Base-by-base conservation (phyloP, 1,284 basidiomycete genomes). In the Irpex sp. region DNA sequence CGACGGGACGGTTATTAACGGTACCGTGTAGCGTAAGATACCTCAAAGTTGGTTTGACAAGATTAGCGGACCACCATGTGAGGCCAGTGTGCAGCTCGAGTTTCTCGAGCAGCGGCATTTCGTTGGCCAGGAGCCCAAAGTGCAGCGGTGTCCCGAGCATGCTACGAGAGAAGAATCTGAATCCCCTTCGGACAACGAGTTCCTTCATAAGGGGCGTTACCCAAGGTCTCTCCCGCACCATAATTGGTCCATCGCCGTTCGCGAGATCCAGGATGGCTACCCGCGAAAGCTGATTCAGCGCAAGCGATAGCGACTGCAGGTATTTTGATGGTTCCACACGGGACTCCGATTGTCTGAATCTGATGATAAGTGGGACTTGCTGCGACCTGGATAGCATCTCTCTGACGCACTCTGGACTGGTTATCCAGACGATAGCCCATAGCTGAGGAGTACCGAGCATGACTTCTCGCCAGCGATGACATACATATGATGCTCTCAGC, bases 391-490 rank as follows among this genome's bases (percentile, higher is more conserved):
- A 13, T 15, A 49, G 45, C 45, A 49, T 49, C 45, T 32, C 32
- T 32, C 32, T 32, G 32, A 32, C 32, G 32, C 32, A 32, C 32
- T 32, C 32, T 32, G 32, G 32, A 32, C 38, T 6, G 10, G 38
- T 10, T 6, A 45, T 15, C 32, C 43, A 71, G n/a, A 72, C 67
- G 7, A 32, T 66, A 5, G 59, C 7, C 71, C 71, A 72, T 15
- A 72, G 66, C 13, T 20, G 6, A 4, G 71, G 69, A 10, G 43
- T 27, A 11, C 56, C 24, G 6, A 72, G 69, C 20, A 65, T 69
- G 6, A 68, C 71, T 24, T 67, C 43, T 13, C 71, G 20, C 71
- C 71, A 72, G 18, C 62, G 56, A 65, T 72, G 71, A 32, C 71
- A 72, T 20, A 72, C 69, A 20, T 70, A 69, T 1, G 71, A 67